phyloP scores from a whole-genome alignment of 768 basidiomycete species.

The Gloeophyllum trabeum region DNA sequence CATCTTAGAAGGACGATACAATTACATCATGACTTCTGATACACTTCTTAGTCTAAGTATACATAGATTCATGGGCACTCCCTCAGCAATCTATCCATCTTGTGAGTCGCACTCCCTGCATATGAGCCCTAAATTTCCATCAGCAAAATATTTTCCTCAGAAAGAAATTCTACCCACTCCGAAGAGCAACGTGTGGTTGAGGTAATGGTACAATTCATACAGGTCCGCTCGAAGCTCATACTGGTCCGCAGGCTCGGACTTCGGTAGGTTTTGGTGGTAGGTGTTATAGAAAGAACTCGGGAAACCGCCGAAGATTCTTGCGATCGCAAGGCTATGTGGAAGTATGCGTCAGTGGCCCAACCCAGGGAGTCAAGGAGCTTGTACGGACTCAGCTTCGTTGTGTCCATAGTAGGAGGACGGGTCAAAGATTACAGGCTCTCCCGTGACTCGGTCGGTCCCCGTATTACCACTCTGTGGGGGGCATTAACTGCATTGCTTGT shows the following conservation, averaged over 20 bases:
- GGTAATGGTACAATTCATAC: constrained; percentile 75
- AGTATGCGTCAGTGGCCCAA: neutral
- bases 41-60: too few species aligned
- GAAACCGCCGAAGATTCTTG: constrained; percentile 74
- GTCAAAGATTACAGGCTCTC: constrained; percentile 62
- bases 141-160: neutral
- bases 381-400: constrained; percentile 66
- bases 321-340: constrained; percentile 51
- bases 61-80: neutral
- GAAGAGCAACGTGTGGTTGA: constrained; percentile 74
- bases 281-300: constrained; percentile 48
- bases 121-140: constrained; percentile 29
- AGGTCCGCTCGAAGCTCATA: constrained; percentile 53
- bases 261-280: constrained; percentile 54
- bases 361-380: neutral
- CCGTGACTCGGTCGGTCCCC: constrained; percentile 41
- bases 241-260: constrained; percentile 51
- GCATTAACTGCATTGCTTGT: neutral
- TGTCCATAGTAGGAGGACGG: constrained; percentile 75
- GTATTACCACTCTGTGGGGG: constrained; percentile 56
- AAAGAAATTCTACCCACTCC: constrained; percentile 36
- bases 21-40: too few species aligned
- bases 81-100: constrained; percentile 28
- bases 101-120: constrained; percentile 38
- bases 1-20: too few species aligned